These are phyloP conservation scores for Trichosporon asahii DNA, from an alignment of 1,284 basidiomycete genomes.

Conservation along the genomic window DNA sequence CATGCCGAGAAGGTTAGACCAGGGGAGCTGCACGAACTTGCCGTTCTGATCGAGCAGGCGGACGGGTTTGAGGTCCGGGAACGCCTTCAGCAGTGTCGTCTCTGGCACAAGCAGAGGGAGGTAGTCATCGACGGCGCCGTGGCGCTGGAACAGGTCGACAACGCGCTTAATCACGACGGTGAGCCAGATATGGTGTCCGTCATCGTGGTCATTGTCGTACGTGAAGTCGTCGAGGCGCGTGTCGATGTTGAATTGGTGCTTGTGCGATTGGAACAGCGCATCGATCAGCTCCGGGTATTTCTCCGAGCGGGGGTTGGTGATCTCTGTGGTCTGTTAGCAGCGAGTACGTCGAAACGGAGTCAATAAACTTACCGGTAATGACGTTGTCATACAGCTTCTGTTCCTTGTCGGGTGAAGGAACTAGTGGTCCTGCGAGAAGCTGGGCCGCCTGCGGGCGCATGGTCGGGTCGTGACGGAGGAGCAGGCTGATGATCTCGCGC, in stretches of 20 bases:
- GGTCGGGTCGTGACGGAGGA: constrained; percentile 80
- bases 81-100: constrained; percentile 57
- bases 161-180: constrained; percentile 69
- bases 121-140: constrained; percentile 78
- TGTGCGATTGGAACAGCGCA: constrained; percentile 37
- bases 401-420: constrained; percentile 52
- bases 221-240: constrained; percentile 65
- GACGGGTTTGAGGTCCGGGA: constrained; percentile 62
- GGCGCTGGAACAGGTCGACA: constrained; percentile 72
- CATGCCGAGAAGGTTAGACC: constrained; percentile 74
- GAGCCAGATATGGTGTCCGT: constrained; percentile 53
- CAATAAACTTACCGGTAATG: constrained; percentile 33
- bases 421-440: constrained; percentile 71
- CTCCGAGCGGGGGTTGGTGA: constrained; percentile 47
- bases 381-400: constrained; percentile 41
- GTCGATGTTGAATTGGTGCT: constrained; percentile 60
- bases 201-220: constrained; percentile 76
- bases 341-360: neutral
- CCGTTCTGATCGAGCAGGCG: constrained; percentile 77
- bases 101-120: constrained; percentile 76
- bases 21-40: constrained; percentile 74
- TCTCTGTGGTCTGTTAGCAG: constrained; percentile 26
- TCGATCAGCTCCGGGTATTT: constrained; percentile 45
- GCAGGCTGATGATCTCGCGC: constrained; percentile 62
- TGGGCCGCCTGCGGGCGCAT: constrained; percentile 79